Percentiles rank a stretch among this genome's conserved stretches.
These are phyloP conservation scores for Stephania cephalantha DNA, from an alignment of 164 flowering plant species.

Conservation along the genomic window DNA sequence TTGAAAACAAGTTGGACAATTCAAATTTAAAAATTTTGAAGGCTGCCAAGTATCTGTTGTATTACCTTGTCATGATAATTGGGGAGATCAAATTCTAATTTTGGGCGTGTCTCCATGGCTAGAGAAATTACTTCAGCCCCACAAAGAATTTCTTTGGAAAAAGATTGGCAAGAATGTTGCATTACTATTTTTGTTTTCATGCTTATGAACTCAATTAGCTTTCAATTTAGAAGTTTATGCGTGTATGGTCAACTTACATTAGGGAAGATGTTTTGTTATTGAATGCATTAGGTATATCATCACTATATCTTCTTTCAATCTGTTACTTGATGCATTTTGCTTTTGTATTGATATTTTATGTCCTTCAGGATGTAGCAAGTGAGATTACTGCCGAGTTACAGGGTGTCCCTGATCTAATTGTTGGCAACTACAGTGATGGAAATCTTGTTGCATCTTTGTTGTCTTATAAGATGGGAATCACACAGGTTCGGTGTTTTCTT, in stretches of 20 bases:
- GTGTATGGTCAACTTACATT: neutral
- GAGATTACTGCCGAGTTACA: slow-evolving; percentile 87
- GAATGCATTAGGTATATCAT: neutral
- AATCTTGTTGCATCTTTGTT: slow-evolving; percentile 92
- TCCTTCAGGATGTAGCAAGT: slow-evolving; percentile 61
- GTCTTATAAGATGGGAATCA: slow-evolving; percentile 77
- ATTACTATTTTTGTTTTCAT: neutral
- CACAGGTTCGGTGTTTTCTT: slow-evolving; percentile 49
- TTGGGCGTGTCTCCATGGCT: neutral
- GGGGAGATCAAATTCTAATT: too few species aligned
- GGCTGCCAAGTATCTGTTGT: neutral
- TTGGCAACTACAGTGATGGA: slow-evolving; percentile 98
- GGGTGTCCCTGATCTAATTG: slow-evolving; percentile 78
- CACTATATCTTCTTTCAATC: neutral
- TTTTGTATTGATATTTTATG: neutral
- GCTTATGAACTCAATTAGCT: neutral
- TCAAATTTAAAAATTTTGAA: neutral
- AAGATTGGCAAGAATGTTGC: too few species aligned
- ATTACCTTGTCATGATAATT: too few species aligned
- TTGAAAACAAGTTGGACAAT: neutral
- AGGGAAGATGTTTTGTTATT: neutral
- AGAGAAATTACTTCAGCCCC: neutral
- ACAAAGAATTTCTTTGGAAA: neutral
- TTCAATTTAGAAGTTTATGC: neutral
- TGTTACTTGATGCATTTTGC: neutral